A percentile compares a stretch with the other conserved stretches of the same genome.
These are phyloP conservation scores for Hibiscus mutabilis DNA, from an alignment of 345 rosid species.

Conservation along the genomic window DNA sequence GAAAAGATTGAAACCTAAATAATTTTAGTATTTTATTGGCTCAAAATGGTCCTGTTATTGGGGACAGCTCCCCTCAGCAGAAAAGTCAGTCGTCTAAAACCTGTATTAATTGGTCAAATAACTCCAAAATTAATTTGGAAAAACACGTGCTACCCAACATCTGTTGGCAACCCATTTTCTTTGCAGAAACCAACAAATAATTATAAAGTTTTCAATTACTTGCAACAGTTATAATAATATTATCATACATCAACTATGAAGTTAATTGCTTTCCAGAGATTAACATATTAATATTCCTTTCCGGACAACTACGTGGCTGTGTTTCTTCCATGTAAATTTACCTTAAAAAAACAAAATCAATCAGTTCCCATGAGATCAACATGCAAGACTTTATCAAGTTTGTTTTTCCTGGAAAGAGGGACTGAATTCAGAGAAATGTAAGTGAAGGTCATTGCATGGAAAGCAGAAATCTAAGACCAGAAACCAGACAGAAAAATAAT, in stretches of 20 bases:
- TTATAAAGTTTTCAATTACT: neutral
- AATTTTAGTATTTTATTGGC: neutral
- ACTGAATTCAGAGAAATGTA: neutral
- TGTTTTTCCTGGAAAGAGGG: neutral
- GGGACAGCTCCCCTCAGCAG: neutral
- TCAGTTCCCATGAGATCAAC: neutral
- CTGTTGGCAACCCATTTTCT: neutral
- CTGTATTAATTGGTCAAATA: neutral
- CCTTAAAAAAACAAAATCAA: too few species aligned
- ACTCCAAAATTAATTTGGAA: neutral
- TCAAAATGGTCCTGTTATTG: neutral
- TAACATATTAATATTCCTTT: neutral
- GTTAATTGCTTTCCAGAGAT: neutral
- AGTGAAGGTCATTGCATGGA: neutral
- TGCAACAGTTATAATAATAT: neutral
- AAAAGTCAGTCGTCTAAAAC: neutral
- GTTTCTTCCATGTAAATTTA: neutral
- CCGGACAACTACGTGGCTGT: slow-evolving; percentile 10
- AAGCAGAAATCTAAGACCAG: neutral
- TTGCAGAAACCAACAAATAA: slow-evolving; percentile 1
- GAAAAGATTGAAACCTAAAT: neutral
- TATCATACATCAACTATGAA: neutral
- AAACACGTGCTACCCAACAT: slow-evolving; percentile 1
- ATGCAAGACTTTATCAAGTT: neutral
- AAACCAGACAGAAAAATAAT: neutral